phyloP scores from a whole-genome alignment of 2,329 filamentous ascomycete species.

The Raffaelea deltoideospora region DNA sequence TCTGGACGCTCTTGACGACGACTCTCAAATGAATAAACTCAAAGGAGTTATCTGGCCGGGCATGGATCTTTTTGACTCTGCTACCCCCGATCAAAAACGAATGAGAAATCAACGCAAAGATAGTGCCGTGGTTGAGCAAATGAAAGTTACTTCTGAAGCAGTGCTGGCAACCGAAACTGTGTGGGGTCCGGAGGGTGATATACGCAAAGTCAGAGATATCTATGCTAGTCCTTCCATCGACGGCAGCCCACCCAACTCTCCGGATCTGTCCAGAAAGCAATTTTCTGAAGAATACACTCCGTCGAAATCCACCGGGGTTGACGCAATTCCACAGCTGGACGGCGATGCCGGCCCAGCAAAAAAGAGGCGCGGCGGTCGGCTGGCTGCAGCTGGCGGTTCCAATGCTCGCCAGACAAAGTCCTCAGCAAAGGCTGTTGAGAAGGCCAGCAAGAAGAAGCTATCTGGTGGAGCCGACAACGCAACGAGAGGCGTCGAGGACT shows the following conservation, averaged over 20 bases:
- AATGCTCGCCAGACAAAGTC: constrained; percentile 1
- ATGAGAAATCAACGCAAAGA: constrained; percentile 69
- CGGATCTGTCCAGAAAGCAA: constrained; percentile 7
- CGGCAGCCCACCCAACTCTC: constrained; percentile 29
- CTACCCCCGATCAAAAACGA: constrained; percentile 55
- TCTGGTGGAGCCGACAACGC: neutral
- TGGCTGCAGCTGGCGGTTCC: neutral
- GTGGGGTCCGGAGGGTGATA: constrained; percentile 35
- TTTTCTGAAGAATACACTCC: neutral
- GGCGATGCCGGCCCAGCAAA: neutral
- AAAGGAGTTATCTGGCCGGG: constrained; percentile 65
- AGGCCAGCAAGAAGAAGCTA: constrained; percentile 1
- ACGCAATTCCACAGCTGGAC: neutral
- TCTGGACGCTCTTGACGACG: constrained; percentile 10
- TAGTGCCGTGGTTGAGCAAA: constrained; percentile 50
- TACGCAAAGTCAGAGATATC: constrained; percentile 39
- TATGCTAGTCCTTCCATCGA: constrained; percentile 43
- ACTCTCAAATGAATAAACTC: constrained; percentile 29
- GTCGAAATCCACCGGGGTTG: neutral
- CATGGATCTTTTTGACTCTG: constrained; percentile 71
- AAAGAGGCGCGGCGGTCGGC: constrained; percentile 1
- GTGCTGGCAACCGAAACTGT: constrained; percentile 52
- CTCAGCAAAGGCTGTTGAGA: neutral
- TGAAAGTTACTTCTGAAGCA: constrained; percentile 47
- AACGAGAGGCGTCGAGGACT: neutral